Conservation (phyloP, 192 early-diverging fungal species). For the Coemansia sp. region DNA sequence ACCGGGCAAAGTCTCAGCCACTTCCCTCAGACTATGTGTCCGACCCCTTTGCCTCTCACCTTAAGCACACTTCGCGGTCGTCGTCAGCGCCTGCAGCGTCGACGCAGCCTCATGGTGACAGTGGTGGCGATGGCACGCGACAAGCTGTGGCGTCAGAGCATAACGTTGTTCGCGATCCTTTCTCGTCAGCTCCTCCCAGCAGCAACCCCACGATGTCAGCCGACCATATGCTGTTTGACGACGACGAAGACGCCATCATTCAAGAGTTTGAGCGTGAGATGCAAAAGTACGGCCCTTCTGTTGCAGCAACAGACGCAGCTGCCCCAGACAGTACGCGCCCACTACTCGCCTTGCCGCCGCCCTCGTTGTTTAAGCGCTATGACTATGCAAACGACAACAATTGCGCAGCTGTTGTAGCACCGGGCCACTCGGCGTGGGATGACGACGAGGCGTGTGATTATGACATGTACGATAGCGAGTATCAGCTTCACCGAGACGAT, state of each 20-base stretch:
- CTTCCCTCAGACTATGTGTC: constrained; percentile 25
- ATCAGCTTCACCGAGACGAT: constrained; percentile 28
- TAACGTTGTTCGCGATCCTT: constrained; percentile 51
- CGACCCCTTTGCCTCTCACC: constrained; percentile 36
- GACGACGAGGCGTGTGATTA: constrained; percentile 26
- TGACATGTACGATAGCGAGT: constrained; percentile 39
- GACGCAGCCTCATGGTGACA: background rate
- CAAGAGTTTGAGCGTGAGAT: constrained; percentile 60
- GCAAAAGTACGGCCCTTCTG: constrained; percentile 33
- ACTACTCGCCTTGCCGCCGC: background rate
- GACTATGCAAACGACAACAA: constrained; percentile 14
- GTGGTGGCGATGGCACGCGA: background rate
- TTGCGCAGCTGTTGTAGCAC: constrained; percentile 1
- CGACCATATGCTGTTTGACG: constrained; percentile 53
- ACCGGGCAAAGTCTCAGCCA: constrained; percentile 18
- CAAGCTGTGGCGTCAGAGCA: background rate
- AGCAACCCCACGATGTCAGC: constrained; percentile 9
- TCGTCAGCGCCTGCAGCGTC: constrained; percentile 5
- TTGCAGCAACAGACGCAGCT: background rate
- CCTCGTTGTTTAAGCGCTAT: constrained; percentile 6
- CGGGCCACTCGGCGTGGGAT: constrained; percentile 20
- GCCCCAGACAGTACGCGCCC: background rate
- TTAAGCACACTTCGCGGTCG: constrained; percentile 13
- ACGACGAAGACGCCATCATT: constrained; percentile 57
- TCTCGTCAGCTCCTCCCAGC: constrained; percentile 14